Percentiles rank a stretch among this genome's conserved stretches.
Conservation (phyloP, 352 stramenopile genomes). For the Pythium coloratum region DNA sequence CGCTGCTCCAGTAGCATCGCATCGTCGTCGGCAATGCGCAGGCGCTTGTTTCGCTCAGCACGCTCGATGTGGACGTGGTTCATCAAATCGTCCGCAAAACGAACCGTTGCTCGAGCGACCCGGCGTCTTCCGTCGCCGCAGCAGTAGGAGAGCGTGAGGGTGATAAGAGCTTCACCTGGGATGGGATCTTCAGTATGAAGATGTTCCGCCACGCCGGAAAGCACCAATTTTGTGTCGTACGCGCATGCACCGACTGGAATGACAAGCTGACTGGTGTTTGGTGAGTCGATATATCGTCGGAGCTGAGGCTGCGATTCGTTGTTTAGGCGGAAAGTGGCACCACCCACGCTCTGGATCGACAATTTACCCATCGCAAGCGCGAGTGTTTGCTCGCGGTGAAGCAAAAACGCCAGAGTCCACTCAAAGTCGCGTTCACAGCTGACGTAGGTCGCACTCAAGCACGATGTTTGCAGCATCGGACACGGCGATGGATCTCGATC, state of each 20-base stretch:
- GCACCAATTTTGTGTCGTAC: background rate
- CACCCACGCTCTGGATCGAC: conserved; percentile 1
- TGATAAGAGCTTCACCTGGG: conserved; percentile 1
- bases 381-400: conserved; percentile 8
- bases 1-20: conserved; percentile 34
- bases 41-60: conserved; percentile 18
- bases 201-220: conserved; percentile 9
- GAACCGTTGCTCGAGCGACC: conserved; percentile 13
- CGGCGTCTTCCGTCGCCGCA: conserved; percentile 10
- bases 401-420: conserved; percentile 21
- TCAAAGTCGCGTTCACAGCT: conserved; percentile 17
- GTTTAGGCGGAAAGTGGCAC: conserved; percentile 5
- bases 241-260: conserved; percentile 22
- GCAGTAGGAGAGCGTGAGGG: conserved; percentile 23
- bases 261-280: background rate
- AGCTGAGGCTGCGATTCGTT: conserved; percentile 12
- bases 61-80: conserved; percentile 37
- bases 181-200: background rate
- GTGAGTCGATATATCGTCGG: background rate
- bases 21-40: conserved; percentile 20
- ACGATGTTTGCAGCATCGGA: background rate
- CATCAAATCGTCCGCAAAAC: conserved; percentile 25
- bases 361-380: conserved; percentile 2
- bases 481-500: background rate
- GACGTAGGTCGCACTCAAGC: background rate